Evolutionary conservation across 768 basidiomycete species (phyloP).

Genomic region (Phanerochaete sordida): DNA sequence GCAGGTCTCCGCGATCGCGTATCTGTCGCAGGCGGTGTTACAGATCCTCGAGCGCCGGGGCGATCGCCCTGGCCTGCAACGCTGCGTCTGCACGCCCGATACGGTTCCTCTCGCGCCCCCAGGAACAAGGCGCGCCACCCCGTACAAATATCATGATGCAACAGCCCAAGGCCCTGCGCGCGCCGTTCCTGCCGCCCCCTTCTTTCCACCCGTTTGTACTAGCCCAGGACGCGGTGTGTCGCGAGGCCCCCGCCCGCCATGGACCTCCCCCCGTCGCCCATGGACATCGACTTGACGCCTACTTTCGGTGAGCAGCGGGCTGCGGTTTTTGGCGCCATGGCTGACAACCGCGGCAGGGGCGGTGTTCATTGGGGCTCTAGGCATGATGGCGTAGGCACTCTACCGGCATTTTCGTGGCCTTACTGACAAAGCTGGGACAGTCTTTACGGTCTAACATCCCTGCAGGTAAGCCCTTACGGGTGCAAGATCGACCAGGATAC

Average conservation of each 20-base stretch:
- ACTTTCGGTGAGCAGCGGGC: conserved; percentile 4
- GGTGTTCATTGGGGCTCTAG: conserved; percentile 8
- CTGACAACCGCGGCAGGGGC: conserved; percentile 1
- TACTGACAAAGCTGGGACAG: neutral
- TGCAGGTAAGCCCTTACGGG: neutral
- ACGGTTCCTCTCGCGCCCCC: no score
- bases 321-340: neutral
- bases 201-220: neutral
- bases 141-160: neutral
- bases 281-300: neutral
- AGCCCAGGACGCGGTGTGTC: neutral
- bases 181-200: neutral
- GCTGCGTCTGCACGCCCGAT: neutral
- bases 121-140: neutral
- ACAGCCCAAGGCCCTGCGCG: neutral
- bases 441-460: conserved; percentile 9
- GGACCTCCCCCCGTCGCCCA: neutral
- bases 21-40: neutral
- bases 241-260: neutral
- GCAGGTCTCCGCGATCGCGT: neutral
- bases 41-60: neutral
- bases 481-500: neutral
- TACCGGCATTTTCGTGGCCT: neutral
- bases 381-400: conserved; percentile 10
- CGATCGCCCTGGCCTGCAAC: neutral